Conservation (phyloP, 1,284 basidiomycete species). For the Fomes fomentarius region DNA sequence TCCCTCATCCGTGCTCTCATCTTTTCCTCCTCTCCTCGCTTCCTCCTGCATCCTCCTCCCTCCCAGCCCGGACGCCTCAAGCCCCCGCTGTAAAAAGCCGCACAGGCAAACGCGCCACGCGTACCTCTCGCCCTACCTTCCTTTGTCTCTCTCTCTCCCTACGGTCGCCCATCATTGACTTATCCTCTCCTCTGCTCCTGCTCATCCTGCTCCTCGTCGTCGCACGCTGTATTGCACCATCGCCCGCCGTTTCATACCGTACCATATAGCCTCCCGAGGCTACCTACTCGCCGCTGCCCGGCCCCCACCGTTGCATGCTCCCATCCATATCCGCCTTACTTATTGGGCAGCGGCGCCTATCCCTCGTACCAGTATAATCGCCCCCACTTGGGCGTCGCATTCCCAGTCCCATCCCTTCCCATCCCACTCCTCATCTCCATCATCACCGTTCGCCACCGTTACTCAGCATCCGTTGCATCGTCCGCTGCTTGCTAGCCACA, state of each 20-base stretch:
- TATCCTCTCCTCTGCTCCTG: not conserved
- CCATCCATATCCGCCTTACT: not conserved
- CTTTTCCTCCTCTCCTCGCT: not conserved
- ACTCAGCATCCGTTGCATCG: too few relatives aligned
- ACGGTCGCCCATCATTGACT: too few relatives aligned
- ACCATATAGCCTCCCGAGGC: slow-evolving; percentile 9
- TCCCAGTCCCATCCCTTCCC: not conserved
- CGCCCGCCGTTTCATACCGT: not conserved
- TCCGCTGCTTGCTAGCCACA: too few relatives aligned
- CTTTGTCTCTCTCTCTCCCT: not conserved
- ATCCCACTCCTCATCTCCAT: not conserved
- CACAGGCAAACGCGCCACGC: slow-evolving; percentile 12
- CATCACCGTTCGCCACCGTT: too few relatives aligned
- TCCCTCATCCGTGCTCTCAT: not conserved
- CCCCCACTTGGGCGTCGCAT: not conserved
- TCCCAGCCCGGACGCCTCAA: not conserved
- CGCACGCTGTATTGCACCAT: not conserved
- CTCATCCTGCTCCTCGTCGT: not conserved
- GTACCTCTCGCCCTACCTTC: slow-evolving; percentile 5
- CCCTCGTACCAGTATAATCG: slow-evolving; percentile 22
- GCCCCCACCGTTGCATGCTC: not conserved
- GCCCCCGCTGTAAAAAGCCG: slow-evolving; percentile 15
- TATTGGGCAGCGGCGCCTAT: slow-evolving; percentile 8
- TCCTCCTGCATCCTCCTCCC: not conserved
- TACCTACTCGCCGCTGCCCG: slow-evolving; percentile 15